Evolutionary conservation across 1,284 basidiomycete genomes (phyloP), one percentile per base, ranked within the genome.

Genomic region (Tremellales sp.): DNA sequence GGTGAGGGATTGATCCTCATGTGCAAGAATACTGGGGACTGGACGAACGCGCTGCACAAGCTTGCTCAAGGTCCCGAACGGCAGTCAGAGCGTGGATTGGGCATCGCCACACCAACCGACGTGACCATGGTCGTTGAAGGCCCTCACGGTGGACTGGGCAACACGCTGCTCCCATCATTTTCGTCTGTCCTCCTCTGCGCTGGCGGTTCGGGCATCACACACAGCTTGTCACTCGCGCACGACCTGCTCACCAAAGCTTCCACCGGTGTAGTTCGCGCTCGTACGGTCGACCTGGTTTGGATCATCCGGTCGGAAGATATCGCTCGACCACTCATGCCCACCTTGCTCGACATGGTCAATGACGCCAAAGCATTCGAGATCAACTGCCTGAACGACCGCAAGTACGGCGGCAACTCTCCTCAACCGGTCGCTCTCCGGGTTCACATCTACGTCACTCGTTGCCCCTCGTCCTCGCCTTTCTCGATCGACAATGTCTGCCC

Each of bases 211-310:
- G 74, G 74, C 21, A 70, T 74, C 58, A 61, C 67, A 4, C 63
- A 70, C 48, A 52, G 69, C 7, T 57, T 73, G 17, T 52, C 58
- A 15, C 43, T 72, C 4, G 70, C 66, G 2, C 60, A 67, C 35
- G 67, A 73, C 45, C 57, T 75, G 4, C 52, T 73, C 19, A 49
- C 45, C 3, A 53, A 57, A 21, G 60, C 70, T 17, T 64, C 67
- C 0, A 58, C 60, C 7, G 69, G 68, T 39, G 61, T 58, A n/a
- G 70, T 75, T n/a, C 60, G 65, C 13, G 61, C 70, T 2, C 55
- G 65, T n/a, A 64, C 65, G 2, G 53, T 75, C 49, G 68, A 73
- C 43, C 56, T 75, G 12, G 57, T 73, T n/a, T 75, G 73, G 73
- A 56, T 68, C 17, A 63, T 70, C n/a, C 54, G 59, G 22, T 65